Conservation (phyloP, 805 yeast genomes). For the Jamesozyma jinghongensis region DNA sequence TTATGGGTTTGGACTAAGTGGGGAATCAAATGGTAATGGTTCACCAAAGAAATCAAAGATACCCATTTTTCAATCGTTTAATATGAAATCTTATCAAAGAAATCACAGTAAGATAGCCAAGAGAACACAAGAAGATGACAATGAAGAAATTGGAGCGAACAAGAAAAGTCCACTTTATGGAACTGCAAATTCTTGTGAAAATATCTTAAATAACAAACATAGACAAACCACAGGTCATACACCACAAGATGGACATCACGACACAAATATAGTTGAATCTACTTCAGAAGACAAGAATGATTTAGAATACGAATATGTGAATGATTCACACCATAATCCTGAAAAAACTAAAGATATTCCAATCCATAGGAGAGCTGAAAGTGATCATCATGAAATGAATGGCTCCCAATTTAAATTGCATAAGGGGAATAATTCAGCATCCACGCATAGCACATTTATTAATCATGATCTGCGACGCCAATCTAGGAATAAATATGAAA, state of each 20-base stretch:
- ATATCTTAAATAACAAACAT: background rate
- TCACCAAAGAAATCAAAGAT: slow-evolving; percentile 6
- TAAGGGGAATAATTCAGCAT: background rate
- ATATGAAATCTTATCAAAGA: slow-evolving; percentile 22
- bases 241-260: no score
- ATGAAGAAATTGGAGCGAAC: background rate
- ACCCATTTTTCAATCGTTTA: slow-evolving; percentile 21
- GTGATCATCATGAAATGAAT: no score
- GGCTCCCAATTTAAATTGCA: no score
- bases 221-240: background rate
- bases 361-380: background rate
- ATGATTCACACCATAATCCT: no score
- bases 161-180: no score
- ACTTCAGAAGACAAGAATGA: no score
- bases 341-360: no score
- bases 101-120: slow-evolving; percentile 1
- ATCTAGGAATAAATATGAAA: slow-evolving; percentile 17
- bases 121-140: background rate
- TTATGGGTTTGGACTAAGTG: slow-evolving; percentile 26
- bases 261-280: no score
- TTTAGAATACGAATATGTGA: no score
- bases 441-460: slow-evolving; percentile 5
- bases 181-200: no score
- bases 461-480: slow-evolving; percentile 16
- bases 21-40: background rate